phyloP scores from a whole-genome alignment of 1,139 yeast species.

The Blastobotrys ciferrii region DNA sequence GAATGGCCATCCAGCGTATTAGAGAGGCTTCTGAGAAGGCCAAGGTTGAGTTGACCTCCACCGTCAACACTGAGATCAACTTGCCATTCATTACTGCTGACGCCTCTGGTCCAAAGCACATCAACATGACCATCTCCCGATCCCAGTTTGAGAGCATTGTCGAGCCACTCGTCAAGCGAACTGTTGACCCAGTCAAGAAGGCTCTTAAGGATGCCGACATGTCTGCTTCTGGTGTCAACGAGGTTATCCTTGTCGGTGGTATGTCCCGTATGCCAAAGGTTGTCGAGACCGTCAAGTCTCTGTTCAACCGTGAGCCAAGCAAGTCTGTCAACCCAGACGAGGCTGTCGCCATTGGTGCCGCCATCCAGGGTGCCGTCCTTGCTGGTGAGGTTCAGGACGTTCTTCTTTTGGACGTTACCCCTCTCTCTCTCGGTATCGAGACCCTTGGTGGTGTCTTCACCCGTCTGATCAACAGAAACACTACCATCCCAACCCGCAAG shows the following conservation, averaged over 20 bases:
- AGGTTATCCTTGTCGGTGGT: conserved; percentile 98
- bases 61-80: conserved; percentile 90
- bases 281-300: conserved; percentile 87
- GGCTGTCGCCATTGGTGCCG: conserved; percentile 99
- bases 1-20: conserved; percentile 99
- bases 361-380: conserved; percentile 98
- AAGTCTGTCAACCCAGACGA: conserved; percentile 99
- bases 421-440: conserved; percentile 96
- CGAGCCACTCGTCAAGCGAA: conserved; percentile 87
- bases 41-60: conserved; percentile 94
- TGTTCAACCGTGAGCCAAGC: conserved; percentile 94
- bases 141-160: conserved; percentile 90
- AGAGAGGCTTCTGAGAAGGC: conserved; percentile 99
- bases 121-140: conserved; percentile 89
- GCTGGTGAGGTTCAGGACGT: conserved; percentile 99
- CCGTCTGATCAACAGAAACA: conserved; percentile 94
- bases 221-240: conserved; percentile 81
- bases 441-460: conserved; percentile 99
- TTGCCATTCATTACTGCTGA: conserved; percentile 94
- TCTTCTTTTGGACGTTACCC: conserved; percentile 91
- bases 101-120: conserved; percentile 97
- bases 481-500: conserved; percentile 96
- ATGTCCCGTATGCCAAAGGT: conserved; percentile 99
- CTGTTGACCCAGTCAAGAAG: conserved; percentile 96
- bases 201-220: conserved; percentile 96